phyloP scores from a whole-genome alignment of 2,329 filamentous ascomycete genomes.

The Clathrospora elynae region DNA sequence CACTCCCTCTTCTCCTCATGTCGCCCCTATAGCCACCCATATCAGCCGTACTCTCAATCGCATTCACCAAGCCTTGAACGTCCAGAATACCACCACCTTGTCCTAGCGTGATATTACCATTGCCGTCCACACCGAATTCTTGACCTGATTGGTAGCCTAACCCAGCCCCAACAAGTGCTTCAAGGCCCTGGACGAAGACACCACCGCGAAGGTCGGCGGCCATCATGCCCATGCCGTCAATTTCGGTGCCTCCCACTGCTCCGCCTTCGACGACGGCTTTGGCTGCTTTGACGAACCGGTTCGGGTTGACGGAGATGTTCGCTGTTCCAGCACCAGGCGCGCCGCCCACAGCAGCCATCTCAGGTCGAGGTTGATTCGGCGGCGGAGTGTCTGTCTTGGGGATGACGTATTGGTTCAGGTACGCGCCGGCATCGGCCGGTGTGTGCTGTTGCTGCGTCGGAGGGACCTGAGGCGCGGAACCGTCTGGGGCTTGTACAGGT shows the following conservation, averaged over 20 bases:
- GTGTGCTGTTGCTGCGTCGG: slow-evolving; percentile 35
- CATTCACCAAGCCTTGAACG: slow-evolving; percentile 34
- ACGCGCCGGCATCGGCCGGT: slow-evolving; percentile 41
- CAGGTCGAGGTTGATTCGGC: slow-evolving; percentile 38
- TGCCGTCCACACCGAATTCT: slow-evolving; percentile 29
- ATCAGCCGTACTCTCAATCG: slow-evolving; percentile 9
- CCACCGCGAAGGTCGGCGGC: slow-evolving; percentile 41
- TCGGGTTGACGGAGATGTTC: slow-evolving; percentile 37
- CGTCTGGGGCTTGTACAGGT: slow-evolving; percentile 29
- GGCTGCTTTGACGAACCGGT: slow-evolving; percentile 43
- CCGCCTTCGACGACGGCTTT: slow-evolving; percentile 44
- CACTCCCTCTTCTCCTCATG: slow-evolving; percentile 27
- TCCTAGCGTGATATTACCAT: slow-evolving; percentile 29
- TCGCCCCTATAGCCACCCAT: slow-evolving; percentile 4
- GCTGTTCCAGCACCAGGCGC: slow-evolving; percentile 39
- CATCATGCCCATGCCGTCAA: slow-evolving; percentile 45
- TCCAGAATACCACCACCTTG: slow-evolving; percentile 19
- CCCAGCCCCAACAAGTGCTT: slow-evolving; percentile 43
- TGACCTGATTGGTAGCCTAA: slow-evolving; percentile 32
- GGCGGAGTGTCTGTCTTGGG: slow-evolving; percentile 44
- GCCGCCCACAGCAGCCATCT: slow-evolving; percentile 46
- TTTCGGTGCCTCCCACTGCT: slow-evolving; percentile 35
- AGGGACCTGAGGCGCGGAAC: slow-evolving; percentile 21
- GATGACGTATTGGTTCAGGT: slow-evolving; percentile 46
- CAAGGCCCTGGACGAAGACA: slow-evolving; percentile 44